Evolutionary conservation across 2,329 filamentous ascomycete genomes (phyloP), one percentile per base, ranked within the genome.

Genomic region (Amauroascus niger): DNA sequence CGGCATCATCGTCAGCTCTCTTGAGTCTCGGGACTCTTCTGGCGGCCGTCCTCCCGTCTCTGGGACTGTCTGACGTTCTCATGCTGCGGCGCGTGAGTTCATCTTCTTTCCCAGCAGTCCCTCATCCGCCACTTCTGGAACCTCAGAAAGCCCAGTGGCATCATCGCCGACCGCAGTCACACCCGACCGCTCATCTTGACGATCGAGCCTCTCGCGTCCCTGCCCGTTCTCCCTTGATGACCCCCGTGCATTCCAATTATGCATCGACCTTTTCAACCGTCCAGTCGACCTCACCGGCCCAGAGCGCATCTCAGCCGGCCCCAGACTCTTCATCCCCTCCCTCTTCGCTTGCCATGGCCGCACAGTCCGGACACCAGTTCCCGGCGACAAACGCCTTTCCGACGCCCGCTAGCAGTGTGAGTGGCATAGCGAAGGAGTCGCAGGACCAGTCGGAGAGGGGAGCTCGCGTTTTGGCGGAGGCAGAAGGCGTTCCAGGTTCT

Each of bases 241-340:
- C 72, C 68, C 70, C 73, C 64, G 71, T 69, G 62, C 68, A 72
- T 63, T 70, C 69, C 64, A 74, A 69, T 62, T 70, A 76, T 76
- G 73, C 68, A 66, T 68, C 70, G 62, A 66, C 67, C 61, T 69
- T 72, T 64, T 64, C 67, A 65, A 67, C 71, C 61, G 65, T 67
- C 63, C 70, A 74, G 64, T 58, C 56, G 52, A 65, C 69, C 63
- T 72, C 72, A 65, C 68, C 71, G 59, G 68, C 69, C 61, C 67
- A 72, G 67, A 65, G 69, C 64, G 68, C 67, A 60, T 65, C 65
- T 62, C 69, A 69, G 65, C 62, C 66, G 60, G 63, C 66, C 55
- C 65, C 68, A 57, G 61, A 68, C 56, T 69, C 70, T 45, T 71
- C 71, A 48, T 69, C 70, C 40, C 71, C 71, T 50, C 69, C 69